These are phyloP conservation scores for Brasilioporus rufonigricans DNA, from an alignment of 768 basidiomycete species.

Conservation along the genomic window DNA sequence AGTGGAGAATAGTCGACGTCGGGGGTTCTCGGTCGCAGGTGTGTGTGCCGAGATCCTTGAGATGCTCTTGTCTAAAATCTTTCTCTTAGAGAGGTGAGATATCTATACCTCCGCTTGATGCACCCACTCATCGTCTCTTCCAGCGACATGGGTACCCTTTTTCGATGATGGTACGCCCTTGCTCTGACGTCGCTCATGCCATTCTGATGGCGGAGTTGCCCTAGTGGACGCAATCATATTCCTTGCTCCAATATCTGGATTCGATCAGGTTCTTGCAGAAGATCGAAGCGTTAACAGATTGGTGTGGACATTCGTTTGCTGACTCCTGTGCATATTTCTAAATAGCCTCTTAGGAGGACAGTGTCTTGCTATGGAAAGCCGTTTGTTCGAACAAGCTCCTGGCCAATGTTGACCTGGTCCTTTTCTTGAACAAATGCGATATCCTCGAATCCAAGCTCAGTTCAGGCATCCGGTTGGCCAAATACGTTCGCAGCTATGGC, in stretches of 20 bases:
- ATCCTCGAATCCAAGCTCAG: conserved; percentile 65
- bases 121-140: conserved; percentile 10
- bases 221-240: conserved; percentile 51
- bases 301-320: conserved; percentile 26
- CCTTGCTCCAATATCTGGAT: conserved; percentile 57
- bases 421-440: conserved; percentile 84
- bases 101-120: not conserved
- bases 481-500: conserved; percentile 71
- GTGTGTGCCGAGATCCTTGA: conserved; percentile 15
- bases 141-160: conserved; percentile 54
- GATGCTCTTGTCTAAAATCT: conserved; percentile 2
- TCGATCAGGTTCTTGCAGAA: conserved; percentile 53
- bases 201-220: not conserved
- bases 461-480: conserved; percentile 59
- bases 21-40: conserved; percentile 54
- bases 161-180: conserved; percentile 46
- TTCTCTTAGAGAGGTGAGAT: conserved; percentile 34
- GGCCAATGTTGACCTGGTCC: conserved; percentile 66
- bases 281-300: conserved; percentile 52
- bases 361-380: conserved; percentile 70
- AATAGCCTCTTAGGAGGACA: conserved; percentile 56
- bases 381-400: conserved; percentile 72
- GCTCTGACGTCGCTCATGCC: not conserved
- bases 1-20: conserved; percentile 56
- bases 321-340: not conserved